Base-by-base conservation (phyloP, 2,329 filamentous ascomycete genomes). In the Ophiostoma himal-ulmi region DNA sequence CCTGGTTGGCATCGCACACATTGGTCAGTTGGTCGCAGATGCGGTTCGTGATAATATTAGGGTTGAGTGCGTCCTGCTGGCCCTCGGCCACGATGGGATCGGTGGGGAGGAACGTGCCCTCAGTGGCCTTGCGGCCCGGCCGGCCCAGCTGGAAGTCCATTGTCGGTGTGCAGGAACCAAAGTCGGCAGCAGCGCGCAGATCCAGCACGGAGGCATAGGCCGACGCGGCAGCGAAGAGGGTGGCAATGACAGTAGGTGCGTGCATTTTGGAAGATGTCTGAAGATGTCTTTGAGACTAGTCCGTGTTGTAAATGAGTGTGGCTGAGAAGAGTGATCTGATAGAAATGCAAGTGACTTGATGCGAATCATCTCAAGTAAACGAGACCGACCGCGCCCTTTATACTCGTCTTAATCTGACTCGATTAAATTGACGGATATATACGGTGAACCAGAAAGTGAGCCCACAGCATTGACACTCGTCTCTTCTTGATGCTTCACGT, bases 21-120 rank as follows among this genome's bases (percentile, higher is more conserved):
- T 90, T 91, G 76, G 79, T 83, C 71, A 91, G 83, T 80, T 90
- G 87, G 78, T 91, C 88, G 79, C 87, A 89, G 78, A 91, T 87
- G 72, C 87, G 85, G 83, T 89, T 90, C 77, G 88, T 89, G 82
- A 91, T 91, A 82, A 91, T 91, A 81, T 86, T 86, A 71, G 88
- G 88, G 84, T 91, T 91, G 64, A 90, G 82, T 13, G 88, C 88
- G 76, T 91, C 89, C 75, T 87, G 80, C 79, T 91, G 88, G 67
- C 85, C 85, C 76, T 86, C 80, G 73, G 86, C 84, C 70, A 89
- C 84, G 22, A 85, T 79, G 14, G 86, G 80, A 76, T 91, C 89
- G 66, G 84, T 84, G 67, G 89, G 84, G 78, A 89, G 86, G 84
- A 91, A 91, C 65, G 88, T 90, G 79, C 85, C 87, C 78, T 90